A percentile compares a stretch with the other conserved stretches of the same genome.
Evolutionary conservation across 108 stramenopile genomes (phyloP).

Genomic region (Fragilariopsis cylindrus): DNA sequence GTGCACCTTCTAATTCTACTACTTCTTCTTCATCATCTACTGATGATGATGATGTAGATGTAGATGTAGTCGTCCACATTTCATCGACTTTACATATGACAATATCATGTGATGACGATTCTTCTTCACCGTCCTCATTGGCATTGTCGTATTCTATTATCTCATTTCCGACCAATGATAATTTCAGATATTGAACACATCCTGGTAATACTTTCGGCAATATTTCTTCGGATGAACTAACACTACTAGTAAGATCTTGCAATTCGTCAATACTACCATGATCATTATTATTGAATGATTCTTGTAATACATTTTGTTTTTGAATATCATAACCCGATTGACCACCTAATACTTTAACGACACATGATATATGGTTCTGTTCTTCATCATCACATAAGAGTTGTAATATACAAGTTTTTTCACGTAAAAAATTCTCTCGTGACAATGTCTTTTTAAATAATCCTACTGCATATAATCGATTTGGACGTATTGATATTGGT

Average conservation of each 20-base stretch:
- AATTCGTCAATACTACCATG: background rate
- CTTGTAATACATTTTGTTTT: slow-evolving; percentile 49
- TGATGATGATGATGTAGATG: background rate
- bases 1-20: background rate
- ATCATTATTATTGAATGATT: background rate
- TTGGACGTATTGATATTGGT: slow-evolving; percentile 67
- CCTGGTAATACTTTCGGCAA: slow-evolving; percentile 51
- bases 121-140: slow-evolving; percentile 56
- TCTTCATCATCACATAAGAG: slow-evolving; percentile 41
- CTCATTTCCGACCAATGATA: slow-evolving; percentile 28
- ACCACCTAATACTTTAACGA: slow-evolving; percentile 58
- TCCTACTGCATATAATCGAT: slow-evolving; percentile 74
- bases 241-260: background rate
- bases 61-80: slow-evolving; percentile 34
- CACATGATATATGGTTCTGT: slow-evolving; percentile 45
- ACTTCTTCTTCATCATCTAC: background rate
- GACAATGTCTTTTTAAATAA: slow-evolving; percentile 70
- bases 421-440: slow-evolving; percentile 63
- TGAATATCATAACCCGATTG: slow-evolving; percentile 59
- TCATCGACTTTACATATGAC: slow-evolving; percentile 56
- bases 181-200: slow-evolving; percentile 59
- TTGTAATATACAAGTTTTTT: slow-evolving; percentile 62
- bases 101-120: slow-evolving; percentile 73
- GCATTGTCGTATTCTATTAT: slow-evolving; percentile 31
- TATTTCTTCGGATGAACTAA: background rate